These are phyloP conservation scores for Salix udensis DNA, from an alignment of 345 rosid species.

Conservation along the genomic window DNA sequence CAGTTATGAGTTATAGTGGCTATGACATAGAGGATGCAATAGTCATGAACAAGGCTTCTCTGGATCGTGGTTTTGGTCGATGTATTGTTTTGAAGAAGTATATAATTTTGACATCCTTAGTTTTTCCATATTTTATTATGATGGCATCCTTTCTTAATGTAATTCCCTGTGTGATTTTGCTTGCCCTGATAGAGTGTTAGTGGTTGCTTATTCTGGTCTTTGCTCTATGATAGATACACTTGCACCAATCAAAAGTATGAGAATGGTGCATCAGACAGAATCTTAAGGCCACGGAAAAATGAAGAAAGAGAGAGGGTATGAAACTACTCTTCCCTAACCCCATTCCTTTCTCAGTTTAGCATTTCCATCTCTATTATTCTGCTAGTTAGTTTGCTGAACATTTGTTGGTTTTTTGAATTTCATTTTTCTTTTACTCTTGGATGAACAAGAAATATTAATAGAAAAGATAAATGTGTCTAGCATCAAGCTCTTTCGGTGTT, in stretches of 20 bases:
- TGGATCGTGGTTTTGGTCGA: slow-evolving; percentile 98
- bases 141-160: background rate
- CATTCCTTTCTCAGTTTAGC: background rate
- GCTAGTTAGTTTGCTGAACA: background rate
- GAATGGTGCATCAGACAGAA: slow-evolving; percentile 50
- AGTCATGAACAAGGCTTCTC: slow-evolving; percentile 92
- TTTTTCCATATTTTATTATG: background rate
- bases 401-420: background rate
- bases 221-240: slow-evolving; percentile 42
- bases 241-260: slow-evolving; percentile 45
- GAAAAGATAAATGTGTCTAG: background rate
- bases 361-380: background rate
- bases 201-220: slow-evolving; percentile 1
- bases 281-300: slow-evolving; percentile 60
- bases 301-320: slow-evolving; percentile 80
- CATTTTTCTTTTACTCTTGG: background rate
- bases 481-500: too few relatives aligned
- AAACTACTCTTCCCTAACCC: background rate
- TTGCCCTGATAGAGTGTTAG: background rate
- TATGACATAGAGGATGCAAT: slow-evolving; percentile 98
- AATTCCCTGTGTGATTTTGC: background rate
- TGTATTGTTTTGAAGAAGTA: slow-evolving; percentile 95
- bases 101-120: background rate
- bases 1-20: slow-evolving; percentile 93
- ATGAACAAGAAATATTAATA: background rate